A percentile compares a stretch with the other conserved stretches of the same genome.
Conservation (phyloP, 257 asterid genomes). For the Buddleja alternifolia region DNA sequence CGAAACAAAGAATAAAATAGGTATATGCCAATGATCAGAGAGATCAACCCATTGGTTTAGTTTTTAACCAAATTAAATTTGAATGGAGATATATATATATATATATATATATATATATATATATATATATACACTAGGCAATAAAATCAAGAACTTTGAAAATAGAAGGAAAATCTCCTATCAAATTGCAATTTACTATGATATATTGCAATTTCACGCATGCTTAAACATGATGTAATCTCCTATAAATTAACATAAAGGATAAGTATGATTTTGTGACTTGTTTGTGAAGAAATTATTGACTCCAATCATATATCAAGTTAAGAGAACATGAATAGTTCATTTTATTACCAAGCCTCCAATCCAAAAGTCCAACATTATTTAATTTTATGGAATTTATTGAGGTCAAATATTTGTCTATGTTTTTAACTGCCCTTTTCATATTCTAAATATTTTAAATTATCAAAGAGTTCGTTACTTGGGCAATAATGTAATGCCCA, state of each 20-base stretch:
- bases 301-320: neutral
- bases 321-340: neutral
- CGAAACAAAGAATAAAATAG: too few relatives aligned
- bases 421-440: neutral
- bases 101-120: too few relatives aligned
- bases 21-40: too few relatives aligned
- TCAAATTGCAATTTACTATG: neutral
- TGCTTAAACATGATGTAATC: neutral
- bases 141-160: too few relatives aligned
- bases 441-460: too few relatives aligned
- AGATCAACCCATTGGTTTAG: too few relatives aligned
- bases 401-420: neutral
- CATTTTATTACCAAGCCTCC: neutral
- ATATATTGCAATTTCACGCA: slow-evolving; percentile 1
- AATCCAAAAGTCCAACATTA: neutral
- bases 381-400: neutral
- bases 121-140: too few relatives aligned
- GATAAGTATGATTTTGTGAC: neutral
- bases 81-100: too few relatives aligned
- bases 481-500: too few relatives aligned
- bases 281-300: neutral
- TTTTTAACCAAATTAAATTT: too few relatives aligned
- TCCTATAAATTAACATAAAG: neutral
- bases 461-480: too few relatives aligned
- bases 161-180: too few relatives aligned